Conservation (phyloP, 371 early-diverging fungal genomes). For the Rhizomucor pusillus region DNA sequence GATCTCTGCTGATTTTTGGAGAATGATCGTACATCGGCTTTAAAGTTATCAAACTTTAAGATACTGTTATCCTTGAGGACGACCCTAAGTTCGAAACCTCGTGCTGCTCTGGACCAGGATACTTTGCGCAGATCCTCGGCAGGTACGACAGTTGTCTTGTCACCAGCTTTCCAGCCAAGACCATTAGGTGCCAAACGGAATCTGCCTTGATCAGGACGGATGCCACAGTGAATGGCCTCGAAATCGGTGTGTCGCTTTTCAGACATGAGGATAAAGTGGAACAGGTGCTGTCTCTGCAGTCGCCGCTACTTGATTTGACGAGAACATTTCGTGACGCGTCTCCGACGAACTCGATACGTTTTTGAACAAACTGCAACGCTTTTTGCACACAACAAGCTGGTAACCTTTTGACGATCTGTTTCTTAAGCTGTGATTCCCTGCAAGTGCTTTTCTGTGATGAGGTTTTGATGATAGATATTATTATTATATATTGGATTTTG, state of each 20-base stretch:
- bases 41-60: conserved; percentile 89
- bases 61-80: conserved; percentile 66
- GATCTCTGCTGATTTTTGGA: neutral
- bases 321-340: too few species aligned
- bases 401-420: too few species aligned
- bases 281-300: neutral
- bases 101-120: conserved; percentile 78
- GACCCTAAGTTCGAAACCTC: conserved; percentile 83
- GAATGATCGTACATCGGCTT: conserved; percentile 57
- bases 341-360: too few species aligned
- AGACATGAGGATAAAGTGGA: conserved; percentile 6
- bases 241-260: conserved; percentile 28
- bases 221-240: conserved; percentile 43
- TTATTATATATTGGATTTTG: too few species aligned
- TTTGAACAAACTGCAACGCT: too few species aligned
- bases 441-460: too few species aligned
- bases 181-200: conserved; percentile 79
- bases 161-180: conserved; percentile 77
- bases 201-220: conserved; percentile 50
- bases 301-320: too few species aligned
- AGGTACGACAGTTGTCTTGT: conserved; percentile 62
- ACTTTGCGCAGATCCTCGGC: conserved; percentile 68
- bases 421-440: too few species aligned
- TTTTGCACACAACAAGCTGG: too few species aligned
- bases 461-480: too few species aligned